Evolutionary conservation across 805 yeast species (phyloP), one percentile per base, ranked within the genome.

Genomic region (Barnettozyma sucrosica): DNA sequence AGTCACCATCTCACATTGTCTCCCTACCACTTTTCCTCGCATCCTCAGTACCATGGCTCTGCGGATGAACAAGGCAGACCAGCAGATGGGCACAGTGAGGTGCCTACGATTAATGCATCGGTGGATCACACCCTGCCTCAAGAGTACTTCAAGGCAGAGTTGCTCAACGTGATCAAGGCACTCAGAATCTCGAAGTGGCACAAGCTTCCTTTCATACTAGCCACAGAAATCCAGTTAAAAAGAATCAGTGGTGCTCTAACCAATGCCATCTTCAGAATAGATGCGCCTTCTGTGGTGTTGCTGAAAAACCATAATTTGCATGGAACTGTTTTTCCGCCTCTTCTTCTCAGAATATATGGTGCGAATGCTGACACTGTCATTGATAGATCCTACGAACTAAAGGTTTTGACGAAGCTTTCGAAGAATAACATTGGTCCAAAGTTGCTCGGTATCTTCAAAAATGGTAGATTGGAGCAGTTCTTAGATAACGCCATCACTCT

Each of bases 381-480:
- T 54, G 97, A 93, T 65, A 72, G 99, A 57, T 85, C 85, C 19
- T 72, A 75, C 51, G 99, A 93, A 65, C 74, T 93, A 54, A 72
- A 75, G 45, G 77, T 84, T 2, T 71, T 93, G 48, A 77, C 80
- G 23, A 80, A 93, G 61, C 74, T 93, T 51, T 83, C 95, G 1
- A 70, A 72, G 43, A 81, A 82, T 54, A 80, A 80, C 47, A 92
- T 93, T 52, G 99, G 99, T 0, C 97, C 99, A 1, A 77, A 81
- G 51, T 67, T 93, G 44, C 71, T 87, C 59, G 99, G 99, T 3
- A 88, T 92, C 41, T 93, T 93, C 64, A 70, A 80, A 39, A 93
- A 93, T 63, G 99, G 99, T 43, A 73, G 99, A 52, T 84, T 93
- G 57, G 99, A 93, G 67, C 97, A 93, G 67, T 93, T 84, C 59